Percentiles rank a stretch among this genome's conserved stretches.
Conservation (phyloP, 805 yeast genomes). For the Metschnikowia lachancei region DNA sequence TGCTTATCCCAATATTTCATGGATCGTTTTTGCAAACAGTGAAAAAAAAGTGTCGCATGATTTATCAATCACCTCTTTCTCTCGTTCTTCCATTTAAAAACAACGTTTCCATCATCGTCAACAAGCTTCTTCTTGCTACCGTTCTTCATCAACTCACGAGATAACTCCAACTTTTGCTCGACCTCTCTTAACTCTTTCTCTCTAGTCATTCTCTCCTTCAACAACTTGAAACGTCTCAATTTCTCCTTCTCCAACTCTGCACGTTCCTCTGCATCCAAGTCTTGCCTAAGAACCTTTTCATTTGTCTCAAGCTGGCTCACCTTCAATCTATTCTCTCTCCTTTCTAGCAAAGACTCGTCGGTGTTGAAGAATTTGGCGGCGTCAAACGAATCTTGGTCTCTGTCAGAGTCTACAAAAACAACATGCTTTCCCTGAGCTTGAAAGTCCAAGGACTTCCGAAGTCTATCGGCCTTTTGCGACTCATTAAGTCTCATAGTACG, state of each 20-base stretch:
- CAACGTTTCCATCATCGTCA: constrained; percentile 62
- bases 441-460: constrained; percentile 48
- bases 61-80: constrained; percentile 48
- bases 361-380: constrained; percentile 71
- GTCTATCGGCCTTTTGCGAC: constrained; percentile 57
- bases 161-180: constrained; percentile 69
- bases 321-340: constrained; percentile 71
- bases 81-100: constrained; percentile 82
- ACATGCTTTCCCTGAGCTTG: constrained; percentile 73
- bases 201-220: constrained; percentile 67
- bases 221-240: constrained; percentile 54
- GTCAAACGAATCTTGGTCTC: constrained; percentile 55
- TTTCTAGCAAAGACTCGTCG: constrained; percentile 55
- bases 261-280: constrained; percentile 32
- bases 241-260: constrained; percentile 49
- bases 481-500: constrained; percentile 75
- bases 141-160: constrained; percentile 84
- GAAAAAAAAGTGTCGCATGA: background rate
- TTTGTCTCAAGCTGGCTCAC: constrained; percentile 54
- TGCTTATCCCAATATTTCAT: too few relatives aligned
- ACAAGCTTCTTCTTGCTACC: constrained; percentile 80
- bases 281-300: constrained; percentile 29
- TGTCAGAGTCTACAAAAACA: constrained; percentile 70
- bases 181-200: constrained; percentile 65
- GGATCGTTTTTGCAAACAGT: too few relatives aligned